Base-by-base conservation (phyloP, 192 early-diverging fungal species). In the Lunasporangiospora selenospora region DNA sequence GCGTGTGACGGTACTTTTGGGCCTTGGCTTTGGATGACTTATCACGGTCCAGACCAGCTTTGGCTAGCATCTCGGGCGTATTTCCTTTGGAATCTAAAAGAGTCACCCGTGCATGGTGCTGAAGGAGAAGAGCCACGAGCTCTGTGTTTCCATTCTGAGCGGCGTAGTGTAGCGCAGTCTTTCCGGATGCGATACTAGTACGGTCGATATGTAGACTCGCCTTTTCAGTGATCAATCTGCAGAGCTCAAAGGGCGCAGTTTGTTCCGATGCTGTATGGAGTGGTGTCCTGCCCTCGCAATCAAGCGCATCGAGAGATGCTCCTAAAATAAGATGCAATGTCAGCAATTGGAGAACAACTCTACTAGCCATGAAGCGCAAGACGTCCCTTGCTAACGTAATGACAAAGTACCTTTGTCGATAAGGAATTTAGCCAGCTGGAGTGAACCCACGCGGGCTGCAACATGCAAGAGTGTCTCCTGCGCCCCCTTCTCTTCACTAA, bases 391-490 rank as follows among this genome's bases (percentile, higher is more conserved):
- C n/a, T n/a, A n/a, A n/a, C n/a, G n/a, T n/a, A n/a, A n/a, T n/a
- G n/a, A n/a, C n/a, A n/a, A n/a, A n/a, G n/a, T 59, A 73, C 69
- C 69, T 53, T 53, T 44, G 32, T 19, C 36, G 3, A 73, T 58
- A 19, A 73, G 43, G 33, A 53, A 73, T 0, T 21, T 29, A 24
- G 61, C 60, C 16, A 78, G 29, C 6, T 62, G 58, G 1, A 67
- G 27, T 16, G 48, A 67, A 15, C 63, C 59, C 13, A 38, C 30
- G 13, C 61, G 62, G 3, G 48, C 46, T 5, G 77, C 77, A 9
- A 75, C 53, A 58, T 78, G 77, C 27, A 78, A 47, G 2, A 78
- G 32, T 8, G 77, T 67, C 31, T 75, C 77, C 21, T 62, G 48
- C 2, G 44, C 19, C 13, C 69, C 77, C 33, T 21, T 24, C 9